Evolutionary conservation across 2,329 filamentous ascomycete genomes (phyloP).

Genomic region (Aureobasidium uvarum): DNA sequence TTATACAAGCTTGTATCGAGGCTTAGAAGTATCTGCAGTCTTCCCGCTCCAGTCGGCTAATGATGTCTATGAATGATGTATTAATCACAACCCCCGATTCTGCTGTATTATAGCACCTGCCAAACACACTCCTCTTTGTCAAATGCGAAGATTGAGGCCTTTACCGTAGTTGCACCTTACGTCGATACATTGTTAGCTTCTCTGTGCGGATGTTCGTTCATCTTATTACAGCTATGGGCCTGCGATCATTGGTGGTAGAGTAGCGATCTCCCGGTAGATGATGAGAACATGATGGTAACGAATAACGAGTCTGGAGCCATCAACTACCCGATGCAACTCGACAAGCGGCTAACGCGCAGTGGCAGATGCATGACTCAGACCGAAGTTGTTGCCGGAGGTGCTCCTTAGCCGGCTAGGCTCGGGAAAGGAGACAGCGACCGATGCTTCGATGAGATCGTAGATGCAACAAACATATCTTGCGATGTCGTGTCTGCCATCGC

Average conservation of each 20-base stretch:
- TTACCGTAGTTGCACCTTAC: not conserved
- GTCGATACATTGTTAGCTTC: not conserved
- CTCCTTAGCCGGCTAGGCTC: not conserved
- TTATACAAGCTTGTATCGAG: slow-evolving; percentile 44
- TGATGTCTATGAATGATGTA: not conserved
- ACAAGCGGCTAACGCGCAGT: not conserved
- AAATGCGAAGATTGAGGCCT: not conserved
- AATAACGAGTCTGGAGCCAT: too few species aligned
- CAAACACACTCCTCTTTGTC: too few species aligned
- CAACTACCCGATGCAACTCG: too few species aligned
- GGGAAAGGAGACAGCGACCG: not conserved
- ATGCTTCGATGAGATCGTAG: not conserved
- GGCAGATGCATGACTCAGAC: not conserved
- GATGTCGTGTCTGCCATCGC: not conserved
- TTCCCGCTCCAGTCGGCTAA: not conserved
- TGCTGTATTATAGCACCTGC: not conserved
- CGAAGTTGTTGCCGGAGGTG: too few species aligned
- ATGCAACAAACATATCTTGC: not conserved
- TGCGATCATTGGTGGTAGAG: too few species aligned
- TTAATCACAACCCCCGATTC: not conserved
- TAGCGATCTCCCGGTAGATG: not conserved
- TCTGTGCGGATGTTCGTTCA: not conserved
- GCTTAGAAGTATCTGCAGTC: not conserved
- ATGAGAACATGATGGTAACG: not conserved
- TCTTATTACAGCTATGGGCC: not conserved